These are phyloP conservation scores for Teunomyces pallodes DNA, from an alignment of 805 yeast genomes.

Conservation along the genomic window DNA sequence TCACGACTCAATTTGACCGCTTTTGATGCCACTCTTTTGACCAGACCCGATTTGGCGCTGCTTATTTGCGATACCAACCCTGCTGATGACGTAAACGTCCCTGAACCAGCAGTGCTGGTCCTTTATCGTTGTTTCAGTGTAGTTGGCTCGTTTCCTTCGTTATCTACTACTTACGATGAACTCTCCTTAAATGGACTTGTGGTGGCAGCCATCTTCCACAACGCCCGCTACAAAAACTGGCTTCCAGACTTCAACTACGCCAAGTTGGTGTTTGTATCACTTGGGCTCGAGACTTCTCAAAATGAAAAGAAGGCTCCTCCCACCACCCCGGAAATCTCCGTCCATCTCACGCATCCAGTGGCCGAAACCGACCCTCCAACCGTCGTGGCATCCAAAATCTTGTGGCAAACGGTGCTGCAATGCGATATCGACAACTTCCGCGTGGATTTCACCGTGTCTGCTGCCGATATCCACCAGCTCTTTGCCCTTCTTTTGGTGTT, in stretches of 20 bases:
- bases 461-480: not conserved
- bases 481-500: not conserved
- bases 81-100: not conserved
- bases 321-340: not conserved
- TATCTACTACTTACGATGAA: slow-evolving; percentile 31
- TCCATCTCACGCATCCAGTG: not conserved
- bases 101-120: not conserved
- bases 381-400: not conserved
- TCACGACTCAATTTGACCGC: slow-evolving; percentile 13
- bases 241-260: slow-evolving; percentile 37
- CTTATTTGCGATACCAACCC: too few species aligned
- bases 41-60: slow-evolving; percentile 13
- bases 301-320: not conserved
- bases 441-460: not conserved
- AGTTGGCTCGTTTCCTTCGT: slow-evolving; percentile 52
- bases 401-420: not conserved
- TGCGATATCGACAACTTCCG: not conserved
- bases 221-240: slow-evolving; percentile 38
- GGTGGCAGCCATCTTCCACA: slow-evolving; percentile 33
- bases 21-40: slow-evolving; percentile 13
- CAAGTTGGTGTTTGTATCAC: slow-evolving; percentile 48
- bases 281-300: slow-evolving; percentile 15
- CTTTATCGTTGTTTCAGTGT: slow-evolving; percentile 41
- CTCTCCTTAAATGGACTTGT: slow-evolving; percentile 38
- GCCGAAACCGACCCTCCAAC: not conserved